Evolutionary conservation across 2,329 filamentous ascomycete species (phyloP), one percentile per base, ranked within the genome.

Genomic region (Fusarium ambrosium): DNA sequence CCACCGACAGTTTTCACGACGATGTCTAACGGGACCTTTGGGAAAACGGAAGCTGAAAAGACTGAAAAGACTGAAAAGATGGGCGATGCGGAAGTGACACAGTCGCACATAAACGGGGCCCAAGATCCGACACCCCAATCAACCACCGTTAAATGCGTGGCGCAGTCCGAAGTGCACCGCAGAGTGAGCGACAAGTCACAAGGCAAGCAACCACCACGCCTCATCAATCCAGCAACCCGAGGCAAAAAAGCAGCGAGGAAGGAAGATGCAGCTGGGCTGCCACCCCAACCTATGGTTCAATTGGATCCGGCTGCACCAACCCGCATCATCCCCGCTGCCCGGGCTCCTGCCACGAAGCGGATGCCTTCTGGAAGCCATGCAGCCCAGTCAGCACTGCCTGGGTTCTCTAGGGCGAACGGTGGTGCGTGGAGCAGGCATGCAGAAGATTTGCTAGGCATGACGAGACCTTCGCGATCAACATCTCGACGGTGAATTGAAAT

Each of bases 401-500:
- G 84, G 2, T 88, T 89, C 66, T 82, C 82, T 2, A 87, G 84
- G 76, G 87, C 85, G 4, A 89, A 88, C 74, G 84, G 89, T 18
- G 92, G 92, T 4, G 89, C 92, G 0, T 94, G 92, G 92, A 93
- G 91, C 75, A 88, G 86, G 27, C 92, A 94, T 78, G 92, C 92
- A 1, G 86, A 89, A 73, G 92, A 94, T 79, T 78, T 94, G 56
- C 88, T 94, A 71, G 90, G 89, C 41, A 88, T 85, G 77, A 90
- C 87, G 78, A 86, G 89, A 58, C 92, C 91, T 39, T 84, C 58
- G 80, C 73, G 67, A 62, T 70, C 65, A 39, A 56, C 48, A 16
- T 32, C 55, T 20, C 68, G 66, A 36, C 58, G 65, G 36, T 62
- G 55, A 58, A n/a, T 8, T 27, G 20, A 27, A 13, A 14, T 22